Base-by-base conservation (phyloP, 352 stramenopile species). In the Hyaloperonospora brassicae region DNA sequence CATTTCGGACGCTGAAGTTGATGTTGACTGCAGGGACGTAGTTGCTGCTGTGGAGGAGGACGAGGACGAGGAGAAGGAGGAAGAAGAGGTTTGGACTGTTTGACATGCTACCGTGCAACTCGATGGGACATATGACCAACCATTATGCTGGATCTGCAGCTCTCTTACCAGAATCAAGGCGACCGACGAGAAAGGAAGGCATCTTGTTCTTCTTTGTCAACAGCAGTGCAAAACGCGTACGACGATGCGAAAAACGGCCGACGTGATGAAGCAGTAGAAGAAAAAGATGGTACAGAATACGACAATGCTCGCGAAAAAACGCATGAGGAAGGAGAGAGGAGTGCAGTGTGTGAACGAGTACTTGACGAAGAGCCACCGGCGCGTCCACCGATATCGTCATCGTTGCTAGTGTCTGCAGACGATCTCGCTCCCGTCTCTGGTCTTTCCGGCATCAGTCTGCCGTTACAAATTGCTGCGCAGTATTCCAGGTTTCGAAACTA, bases 401-500 rank as follows among this genome's bases (percentile, higher is more conserved):
- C 41, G 46, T 41, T 55, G 25, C 53, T 72, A 11, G 56, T 65
- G 24, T 68, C 61, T 14, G 44, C 36, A 3, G 55, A 61, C 22
- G 64, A 73, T 52, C 31, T 78, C 1, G 31, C 49, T 5, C 70
- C 72, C 1, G 68, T 76, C n/a, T 83, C 67, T 5, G 57, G 61
- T 0, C 49, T 79, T 14, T 62, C 57, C 2, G 72, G 74, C 11
- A 78, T 64, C 27, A 59, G 68, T 5, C 59, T 83, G 38, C 68
- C 72, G 7, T 53, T 73, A 14, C 72, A 83, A 27, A 31, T 84
- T 52, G 62, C 70, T 42, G 71, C 70, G 0, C 57, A 62, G 35
- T 79, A 68, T 41, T 64, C 65, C 17, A 70, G 64, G 46, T 84
- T 84, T 36, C 34, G 44, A 34, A 66, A 73, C 44, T 68, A 63